Evolutionary conservation across 352 stramenopile genomes (phyloP).

Genomic region (Phytophthora megakarya): DNA sequence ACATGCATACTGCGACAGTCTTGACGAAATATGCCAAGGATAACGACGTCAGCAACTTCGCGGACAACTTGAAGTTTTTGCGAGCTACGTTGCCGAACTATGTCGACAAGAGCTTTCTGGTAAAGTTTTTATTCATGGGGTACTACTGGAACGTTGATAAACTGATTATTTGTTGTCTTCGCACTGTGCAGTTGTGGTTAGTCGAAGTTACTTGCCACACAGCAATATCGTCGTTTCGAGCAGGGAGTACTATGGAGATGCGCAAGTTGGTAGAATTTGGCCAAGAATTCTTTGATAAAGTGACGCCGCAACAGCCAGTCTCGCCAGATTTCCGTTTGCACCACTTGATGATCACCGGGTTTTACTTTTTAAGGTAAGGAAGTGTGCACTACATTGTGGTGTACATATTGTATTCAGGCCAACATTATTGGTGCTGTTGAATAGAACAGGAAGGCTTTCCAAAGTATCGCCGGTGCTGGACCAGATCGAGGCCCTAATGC

Average conservation of each 20-base stretch:
- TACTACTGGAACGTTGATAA: neutral
- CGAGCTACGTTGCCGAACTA: conserved; percentile 48
- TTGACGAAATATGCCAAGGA: conserved; percentile 32
- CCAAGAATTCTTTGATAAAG: conserved; percentile 47
- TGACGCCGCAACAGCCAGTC: conserved; percentile 26
- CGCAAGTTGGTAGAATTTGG: conserved; percentile 47
- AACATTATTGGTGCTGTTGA: neutral
- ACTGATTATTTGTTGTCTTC: conserved; percentile 6
- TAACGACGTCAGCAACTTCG: conserved; percentile 33
- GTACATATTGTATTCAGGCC: neutral
- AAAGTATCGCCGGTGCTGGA: conserved; percentile 51
- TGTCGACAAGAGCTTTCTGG: conserved; percentile 59
- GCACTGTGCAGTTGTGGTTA: conserved; percentile 56
- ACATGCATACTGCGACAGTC: conserved; percentile 53
- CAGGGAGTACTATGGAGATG: conserved; percentile 31
- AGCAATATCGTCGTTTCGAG: conserved; percentile 48
- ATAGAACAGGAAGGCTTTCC: conserved; percentile 50
- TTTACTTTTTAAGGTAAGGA: conserved; percentile 57
- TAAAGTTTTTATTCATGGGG: conserved; percentile 21
- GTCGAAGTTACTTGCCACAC: conserved; percentile 66
- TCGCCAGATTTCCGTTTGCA: conserved; percentile 51
- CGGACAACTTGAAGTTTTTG: conserved; percentile 56
- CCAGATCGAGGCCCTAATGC: conserved; percentile 37
- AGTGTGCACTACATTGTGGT: neutral
- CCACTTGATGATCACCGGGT: conserved; percentile 63